Percentiles rank a stretch among this genome's conserved stretches.
Conservation (phyloP, 495 filamentous ascomycete genomes). For the Collariella sp. region DNA sequence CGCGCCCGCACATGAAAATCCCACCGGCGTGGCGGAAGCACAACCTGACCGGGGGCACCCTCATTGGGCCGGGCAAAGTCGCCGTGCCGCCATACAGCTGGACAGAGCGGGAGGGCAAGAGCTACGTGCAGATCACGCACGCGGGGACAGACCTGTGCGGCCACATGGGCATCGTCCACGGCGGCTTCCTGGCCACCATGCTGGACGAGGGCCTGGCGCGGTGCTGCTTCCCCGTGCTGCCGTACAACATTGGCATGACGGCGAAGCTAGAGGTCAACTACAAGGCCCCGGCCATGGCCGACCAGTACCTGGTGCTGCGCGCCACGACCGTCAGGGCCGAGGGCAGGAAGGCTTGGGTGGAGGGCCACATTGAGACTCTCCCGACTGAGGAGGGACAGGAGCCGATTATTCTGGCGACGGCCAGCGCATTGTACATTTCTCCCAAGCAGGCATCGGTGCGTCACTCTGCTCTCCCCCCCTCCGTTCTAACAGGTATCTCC, state of each 20-base stretch:
- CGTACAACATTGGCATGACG: constrained; percentile 82
- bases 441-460: constrained; percentile 72
- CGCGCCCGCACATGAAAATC: constrained; percentile 81
- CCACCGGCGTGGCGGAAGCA: constrained; percentile 54
- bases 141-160: constrained; percentile 79
- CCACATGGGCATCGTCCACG: constrained; percentile 86
- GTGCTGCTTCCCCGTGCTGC: constrained; percentile 84
- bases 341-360: constrained; percentile 93
- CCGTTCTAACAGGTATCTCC: background rate
- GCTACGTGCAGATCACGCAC: constrained; percentile 65
- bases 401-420: constrained; percentile 27
- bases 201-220: constrained; percentile 85
- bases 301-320: constrained; percentile 66
- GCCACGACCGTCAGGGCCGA: constrained; percentile 82
- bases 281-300: constrained; percentile 64
- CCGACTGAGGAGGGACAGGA: constrained; percentile 35
- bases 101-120: constrained; percentile 60
- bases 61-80: constrained; percentile 67
- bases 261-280: constrained; percentile 90
- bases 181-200: constrained; percentile 82
- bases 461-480: constrained; percentile 3
- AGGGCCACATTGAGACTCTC: constrained; percentile 81
- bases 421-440: constrained; percentile 78
- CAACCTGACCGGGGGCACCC: constrained; percentile 74
- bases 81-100: constrained; percentile 77